Conservation (phyloP, 1,284 basidiomycete species). For the Volvariella volvacea region DNA sequence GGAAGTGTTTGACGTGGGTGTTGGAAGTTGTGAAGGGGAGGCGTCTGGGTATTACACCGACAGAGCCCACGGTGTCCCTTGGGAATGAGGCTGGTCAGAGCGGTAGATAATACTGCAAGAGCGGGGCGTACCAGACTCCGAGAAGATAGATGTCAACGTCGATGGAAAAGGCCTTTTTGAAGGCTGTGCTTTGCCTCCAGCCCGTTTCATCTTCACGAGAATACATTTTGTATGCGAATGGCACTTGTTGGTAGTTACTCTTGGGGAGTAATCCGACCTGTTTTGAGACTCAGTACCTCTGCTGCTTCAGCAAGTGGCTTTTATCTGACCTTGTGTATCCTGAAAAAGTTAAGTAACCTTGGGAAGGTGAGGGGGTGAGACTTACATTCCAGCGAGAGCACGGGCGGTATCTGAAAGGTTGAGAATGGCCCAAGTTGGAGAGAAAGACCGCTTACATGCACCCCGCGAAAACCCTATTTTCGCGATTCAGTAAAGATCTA, state of each 20-base stretch:
- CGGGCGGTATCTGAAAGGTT: constrained; percentile 45
- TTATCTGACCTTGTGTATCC: constrained; percentile 21
- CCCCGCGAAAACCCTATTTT: constrained; percentile 57
- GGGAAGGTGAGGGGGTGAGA: background rate
- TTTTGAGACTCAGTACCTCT: background rate
- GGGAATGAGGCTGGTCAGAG: constrained; percentile 5
- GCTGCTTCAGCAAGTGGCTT: background rate
- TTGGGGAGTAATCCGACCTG: constrained; percentile 49
- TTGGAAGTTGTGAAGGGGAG: constrained; percentile 54
- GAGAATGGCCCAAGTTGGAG: constrained; percentile 25
- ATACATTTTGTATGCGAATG: constrained; percentile 60
- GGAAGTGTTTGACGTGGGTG: constrained; percentile 41
- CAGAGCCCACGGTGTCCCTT: constrained; percentile 64
- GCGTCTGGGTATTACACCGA: constrained; percentile 43
- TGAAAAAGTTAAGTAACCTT: constrained; percentile 32
- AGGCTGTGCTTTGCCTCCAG: constrained; percentile 37
- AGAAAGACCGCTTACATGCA: constrained; percentile 36
- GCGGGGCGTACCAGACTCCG: constrained; percentile 41
- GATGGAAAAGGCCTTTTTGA: constrained; percentile 57
- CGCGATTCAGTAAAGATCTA: background rate
- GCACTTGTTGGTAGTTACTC: constrained; percentile 48
- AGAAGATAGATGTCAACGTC: constrained; percentile 46
- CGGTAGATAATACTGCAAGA: background rate
- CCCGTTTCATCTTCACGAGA: constrained; percentile 34
- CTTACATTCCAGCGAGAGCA: constrained; percentile 46